phyloP scores from a whole-genome alignment of 306 rosid species.

The Prosopis cineraria region DNA sequence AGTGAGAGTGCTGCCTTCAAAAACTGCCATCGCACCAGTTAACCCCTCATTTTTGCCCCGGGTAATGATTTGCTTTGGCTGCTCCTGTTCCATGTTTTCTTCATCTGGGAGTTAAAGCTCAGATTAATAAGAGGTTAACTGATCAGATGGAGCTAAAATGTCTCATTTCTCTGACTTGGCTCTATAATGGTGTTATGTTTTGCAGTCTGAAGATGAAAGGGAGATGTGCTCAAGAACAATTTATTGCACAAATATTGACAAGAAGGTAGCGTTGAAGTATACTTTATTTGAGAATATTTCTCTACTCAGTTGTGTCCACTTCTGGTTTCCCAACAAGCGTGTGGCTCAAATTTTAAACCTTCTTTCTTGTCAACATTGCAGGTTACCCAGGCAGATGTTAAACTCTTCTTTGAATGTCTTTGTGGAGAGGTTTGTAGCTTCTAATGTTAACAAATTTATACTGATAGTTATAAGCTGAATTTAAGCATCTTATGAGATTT shows the following conservation, averaged over 20 bases:
- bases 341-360: conserved; percentile 22
- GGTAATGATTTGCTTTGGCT: conserved; percentile 49
- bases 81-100: conserved; percentile 15
- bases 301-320: not conserved
- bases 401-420: conserved; percentile 82
- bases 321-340: conserved; percentile 20
- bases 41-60: conserved; percentile 93
- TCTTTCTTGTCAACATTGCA: conserved; percentile 40
- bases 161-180: conserved; percentile 29
- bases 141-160: conserved; percentile 22
- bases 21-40: conserved; percentile 98
- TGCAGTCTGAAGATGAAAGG: conserved; percentile 89
- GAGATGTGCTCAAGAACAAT: conserved; percentile 99
- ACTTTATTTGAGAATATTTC: conserved; percentile 26
- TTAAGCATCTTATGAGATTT: not conserved
- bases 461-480: not conserved
- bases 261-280: conserved; percentile 67
- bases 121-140: conserved; percentile 5
- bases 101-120: not conserved
- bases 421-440: conserved; percentile 89
- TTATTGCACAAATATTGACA: conserved; percentile 96
- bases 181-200: conserved; percentile 28
- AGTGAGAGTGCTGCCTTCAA: conserved; percentile 91
- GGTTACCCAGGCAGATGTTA: conserved; percentile 97
- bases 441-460: conserved; percentile 6